phyloP scores from a whole-genome alignment of 179 eudicot genomes.

The Silene noctiflora region DNA sequence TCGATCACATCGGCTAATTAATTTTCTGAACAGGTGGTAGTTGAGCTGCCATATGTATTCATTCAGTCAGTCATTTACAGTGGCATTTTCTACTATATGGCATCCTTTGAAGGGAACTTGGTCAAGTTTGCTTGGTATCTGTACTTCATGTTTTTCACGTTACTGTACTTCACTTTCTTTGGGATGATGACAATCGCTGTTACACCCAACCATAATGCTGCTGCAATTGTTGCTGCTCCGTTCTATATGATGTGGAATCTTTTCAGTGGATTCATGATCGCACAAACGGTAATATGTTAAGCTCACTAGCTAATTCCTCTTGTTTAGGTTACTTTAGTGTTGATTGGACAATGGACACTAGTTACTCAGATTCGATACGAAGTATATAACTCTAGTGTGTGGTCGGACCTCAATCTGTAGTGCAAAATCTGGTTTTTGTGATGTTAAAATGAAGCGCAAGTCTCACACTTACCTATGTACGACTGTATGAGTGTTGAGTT shows the following conservation, averaged over 20 bases:
- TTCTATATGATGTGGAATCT: slow-evolving; percentile 95
- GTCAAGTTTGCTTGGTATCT: slow-evolving; percentile 65
- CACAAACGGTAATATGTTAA: slow-evolving; percentile 51
- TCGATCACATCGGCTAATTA: background rate
- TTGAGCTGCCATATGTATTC: slow-evolving; percentile 84
- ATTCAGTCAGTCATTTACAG: slow-evolving; percentile 75
- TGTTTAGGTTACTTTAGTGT: background rate
- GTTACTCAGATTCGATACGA: too few species aligned
- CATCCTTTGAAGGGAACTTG: slow-evolving; percentile 61
- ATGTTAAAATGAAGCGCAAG: background rate
- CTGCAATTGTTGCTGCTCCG: slow-evolving; percentile 76
- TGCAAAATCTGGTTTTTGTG: too few species aligned
- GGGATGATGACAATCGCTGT: slow-evolving; percentile 91
- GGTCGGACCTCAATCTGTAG: background rate
- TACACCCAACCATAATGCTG: slow-evolving; percentile 74
- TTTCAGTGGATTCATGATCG: slow-evolving; percentile 87
- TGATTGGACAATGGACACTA: background rate
- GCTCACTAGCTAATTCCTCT: background rate
- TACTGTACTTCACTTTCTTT: slow-evolving; percentile 83
- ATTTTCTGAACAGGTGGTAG: slow-evolving; percentile 48
- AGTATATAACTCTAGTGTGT: background rate
- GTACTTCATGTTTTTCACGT: slow-evolving; percentile 77
- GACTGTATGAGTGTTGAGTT: background rate
- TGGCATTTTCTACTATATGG: slow-evolving; percentile 72
- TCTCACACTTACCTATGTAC: background rate